Percentiles rank a stretch among this genome's conserved stretches.
These are phyloP conservation scores for Aspergillus fumigatiaffinis DNA, from an alignment of 2,329 filamentous ascomycete genomes.

Conservation along the genomic window DNA sequence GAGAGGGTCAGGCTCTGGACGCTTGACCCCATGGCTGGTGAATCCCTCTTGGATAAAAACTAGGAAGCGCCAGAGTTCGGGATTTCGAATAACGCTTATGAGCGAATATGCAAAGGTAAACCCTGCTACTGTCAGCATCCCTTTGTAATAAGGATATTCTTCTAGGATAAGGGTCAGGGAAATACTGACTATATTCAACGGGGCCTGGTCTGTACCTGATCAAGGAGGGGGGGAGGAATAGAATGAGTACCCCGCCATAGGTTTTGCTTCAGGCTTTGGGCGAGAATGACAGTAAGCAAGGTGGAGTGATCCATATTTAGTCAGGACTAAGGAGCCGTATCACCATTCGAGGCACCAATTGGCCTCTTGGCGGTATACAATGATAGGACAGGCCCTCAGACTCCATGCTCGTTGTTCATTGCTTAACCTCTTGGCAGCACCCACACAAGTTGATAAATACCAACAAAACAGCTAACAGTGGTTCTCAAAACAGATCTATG, in stretches of 20 bases:
- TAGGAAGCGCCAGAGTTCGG: neutral
- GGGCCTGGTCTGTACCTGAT: neutral
- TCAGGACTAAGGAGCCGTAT: neutral
- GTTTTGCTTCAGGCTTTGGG: neutral
- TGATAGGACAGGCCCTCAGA: neutral
- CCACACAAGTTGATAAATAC: neutral
- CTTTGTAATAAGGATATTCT: neutral
- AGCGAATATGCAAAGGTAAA: neutral
- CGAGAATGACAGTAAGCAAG: neutral
- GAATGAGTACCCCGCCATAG: neutral
- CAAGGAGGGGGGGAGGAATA: neutral
- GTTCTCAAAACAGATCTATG: no score
- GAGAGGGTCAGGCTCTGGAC: conserved; percentile 24
- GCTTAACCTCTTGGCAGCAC: neutral
- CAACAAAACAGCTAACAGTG: neutral
- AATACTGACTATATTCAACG: neutral
- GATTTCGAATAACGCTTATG: neutral
- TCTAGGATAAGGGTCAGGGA: neutral
- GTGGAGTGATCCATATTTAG: neutral
- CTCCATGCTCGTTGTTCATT: neutral
- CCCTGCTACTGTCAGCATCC: neutral
- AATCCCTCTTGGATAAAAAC: neutral
- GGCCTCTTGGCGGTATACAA: neutral
- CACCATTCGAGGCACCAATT: neutral
- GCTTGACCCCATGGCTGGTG: conserved; percentile 17